A percentile compares a stretch with the other conserved stretches of the same genome.
These are phyloP conservation scores for Russula emetica DNA, from an alignment of 768 basidiomycete genomes.

Conservation along the genomic window DNA sequence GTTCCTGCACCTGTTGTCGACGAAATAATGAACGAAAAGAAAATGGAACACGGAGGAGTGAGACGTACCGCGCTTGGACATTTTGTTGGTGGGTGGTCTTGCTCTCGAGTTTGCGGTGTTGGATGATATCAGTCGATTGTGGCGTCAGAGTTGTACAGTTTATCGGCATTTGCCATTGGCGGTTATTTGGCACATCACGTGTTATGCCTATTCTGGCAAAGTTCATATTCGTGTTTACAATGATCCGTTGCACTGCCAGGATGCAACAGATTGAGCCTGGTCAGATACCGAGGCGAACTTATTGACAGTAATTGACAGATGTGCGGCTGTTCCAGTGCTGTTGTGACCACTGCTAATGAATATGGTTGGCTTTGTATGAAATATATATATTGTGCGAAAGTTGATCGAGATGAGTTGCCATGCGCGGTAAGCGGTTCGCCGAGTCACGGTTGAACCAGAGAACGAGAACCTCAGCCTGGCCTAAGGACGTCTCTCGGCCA, in stretches of 20 bases:
- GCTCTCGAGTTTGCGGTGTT: too few species aligned
- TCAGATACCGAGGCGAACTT: neutral
- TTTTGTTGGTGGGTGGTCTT: slow-evolving; percentile 31
- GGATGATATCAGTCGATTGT: slow-evolving; percentile 1
- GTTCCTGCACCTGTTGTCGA: slow-evolving; percentile 48
- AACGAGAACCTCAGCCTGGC: neutral
- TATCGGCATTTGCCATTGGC: slow-evolving; percentile 20
- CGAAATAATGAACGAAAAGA: neutral
- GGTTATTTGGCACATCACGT: neutral
- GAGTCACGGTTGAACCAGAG: slow-evolving; percentile 15
- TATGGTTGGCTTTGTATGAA: neutral
- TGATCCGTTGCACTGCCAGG: neutral
- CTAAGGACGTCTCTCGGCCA: slow-evolving; percentile 4
- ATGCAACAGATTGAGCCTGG: neutral
- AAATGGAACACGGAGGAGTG: neutral
- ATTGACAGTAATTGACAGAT: neutral
- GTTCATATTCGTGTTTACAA: neutral
- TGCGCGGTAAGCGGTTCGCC: neutral
- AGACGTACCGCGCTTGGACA: slow-evolving; percentile 38
- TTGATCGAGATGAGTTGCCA: neutral
- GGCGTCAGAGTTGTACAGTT: slow-evolving; percentile 35
- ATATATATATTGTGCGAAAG: slow-evolving; percentile 4
- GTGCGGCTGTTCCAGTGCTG: neutral
- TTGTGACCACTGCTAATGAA: neutral
- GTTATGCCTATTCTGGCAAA: neutral